Conservation (phyloP, 164 flowering plant genomes). For the Platanus orientalis region DNA sequence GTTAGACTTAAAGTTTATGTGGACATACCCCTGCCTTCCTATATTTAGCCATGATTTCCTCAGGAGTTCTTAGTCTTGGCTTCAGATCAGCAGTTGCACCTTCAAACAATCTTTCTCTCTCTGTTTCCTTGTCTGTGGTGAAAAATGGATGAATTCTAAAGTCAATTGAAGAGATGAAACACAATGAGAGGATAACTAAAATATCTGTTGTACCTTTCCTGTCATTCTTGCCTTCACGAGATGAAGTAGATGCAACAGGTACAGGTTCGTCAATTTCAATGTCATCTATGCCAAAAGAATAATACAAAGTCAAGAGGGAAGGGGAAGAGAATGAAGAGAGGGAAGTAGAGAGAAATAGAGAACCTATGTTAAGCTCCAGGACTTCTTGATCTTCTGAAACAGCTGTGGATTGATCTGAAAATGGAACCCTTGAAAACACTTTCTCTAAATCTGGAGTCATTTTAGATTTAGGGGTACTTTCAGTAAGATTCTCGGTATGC, state of each 20-base stretch:
- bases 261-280: conserved; percentile 76
- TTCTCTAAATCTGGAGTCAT: conserved; percentile 37
- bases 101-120: conserved; percentile 62
- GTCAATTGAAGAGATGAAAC: conserved; percentile 4
- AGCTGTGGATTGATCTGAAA: conserved; percentile 29
- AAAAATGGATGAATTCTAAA: not conserved
- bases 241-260: conserved; percentile 34
- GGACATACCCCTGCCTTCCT: conserved; percentile 62
- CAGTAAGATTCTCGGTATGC: conserved; percentile 17
- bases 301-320: not conserved
- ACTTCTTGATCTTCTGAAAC: conserved; percentile 22
- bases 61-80: conserved; percentile 68
- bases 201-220: conserved; percentile 30
- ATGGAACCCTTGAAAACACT: conserved; percentile 54
- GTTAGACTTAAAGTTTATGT: not conserved
- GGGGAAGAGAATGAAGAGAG: not conserved
- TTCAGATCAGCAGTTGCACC: conserved; percentile 42
- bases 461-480: conserved; percentile 18
- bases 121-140: conserved; percentile 45
- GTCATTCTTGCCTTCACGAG: conserved; percentile 30
- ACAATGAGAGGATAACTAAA: conserved; percentile 1
- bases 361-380: conserved; percentile 65
- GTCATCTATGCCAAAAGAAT: conserved; percentile 54
- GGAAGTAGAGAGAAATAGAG: not conserved
- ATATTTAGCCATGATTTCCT: conserved; percentile 77